Conservation (phyloP, 2,329 filamentous ascomycete species). For the Ilyonectria destructans region DNA sequence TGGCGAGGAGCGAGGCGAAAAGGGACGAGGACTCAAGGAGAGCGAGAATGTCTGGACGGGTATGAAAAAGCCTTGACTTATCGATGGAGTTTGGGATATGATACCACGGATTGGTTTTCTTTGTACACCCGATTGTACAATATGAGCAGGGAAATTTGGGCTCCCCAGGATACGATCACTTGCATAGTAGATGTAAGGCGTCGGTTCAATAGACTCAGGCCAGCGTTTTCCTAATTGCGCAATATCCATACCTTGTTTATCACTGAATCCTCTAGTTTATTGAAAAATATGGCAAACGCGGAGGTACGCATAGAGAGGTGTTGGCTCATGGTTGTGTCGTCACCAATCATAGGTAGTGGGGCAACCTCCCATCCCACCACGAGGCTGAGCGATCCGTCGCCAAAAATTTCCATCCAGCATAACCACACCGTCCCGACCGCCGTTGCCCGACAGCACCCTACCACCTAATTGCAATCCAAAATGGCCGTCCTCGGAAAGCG, state of each 20-base stretch:
- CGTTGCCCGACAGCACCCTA: conserved; percentile 22
- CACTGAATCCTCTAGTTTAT: not conserved
- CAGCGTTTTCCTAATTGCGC: not conserved
- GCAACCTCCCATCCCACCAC: conserved; percentile 45
- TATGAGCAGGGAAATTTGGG: not conserved
- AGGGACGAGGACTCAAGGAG: conserved; percentile 74
- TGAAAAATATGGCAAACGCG: not conserved
- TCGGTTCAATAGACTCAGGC: not conserved
- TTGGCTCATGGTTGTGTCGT: not conserved
- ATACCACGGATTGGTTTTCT: conserved; percentile 46
- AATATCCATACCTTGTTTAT: too few species aligned
- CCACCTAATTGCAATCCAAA: not conserved
- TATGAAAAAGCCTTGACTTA: conserved; percentile 37
- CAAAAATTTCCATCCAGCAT: conserved; percentile 40
- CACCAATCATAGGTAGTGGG: conserved; percentile 35
- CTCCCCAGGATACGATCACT: not conserved
- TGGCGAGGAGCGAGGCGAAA: conserved; percentile 75
- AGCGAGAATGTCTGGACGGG: conserved; percentile 64
- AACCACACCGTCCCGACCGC: conserved; percentile 15
- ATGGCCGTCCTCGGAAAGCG: conserved; percentile 69
- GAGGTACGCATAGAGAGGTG: not conserved
- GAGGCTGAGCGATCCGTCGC: conserved; percentile 44
- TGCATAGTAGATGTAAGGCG: not conserved
- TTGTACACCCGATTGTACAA: not conserved
- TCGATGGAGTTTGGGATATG: conserved; percentile 41